Evolutionary conservation across 2,329 filamentous ascomycete species (phyloP), one percentile per base, ranked within the genome.

Genomic region (Apiospora sp.): DNA sequence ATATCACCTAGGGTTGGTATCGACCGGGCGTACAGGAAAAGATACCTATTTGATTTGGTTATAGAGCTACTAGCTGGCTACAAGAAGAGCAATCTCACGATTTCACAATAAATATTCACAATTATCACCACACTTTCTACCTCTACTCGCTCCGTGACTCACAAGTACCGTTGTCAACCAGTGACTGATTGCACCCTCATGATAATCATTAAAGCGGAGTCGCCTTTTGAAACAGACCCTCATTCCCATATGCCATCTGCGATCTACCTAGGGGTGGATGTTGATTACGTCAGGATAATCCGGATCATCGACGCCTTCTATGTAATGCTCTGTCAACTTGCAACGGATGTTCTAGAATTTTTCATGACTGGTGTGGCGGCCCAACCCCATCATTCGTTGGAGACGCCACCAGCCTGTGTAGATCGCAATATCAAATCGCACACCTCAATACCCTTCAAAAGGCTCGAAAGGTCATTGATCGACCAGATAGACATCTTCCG

Each of bases 21-120:
- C 58, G 30, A 64, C 34, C 30, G 34, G 58, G 58, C 58, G 58
- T 64, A 64, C 34, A 41, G 58, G 58, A 37, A 41, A 64, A 64
- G 58, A 64, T 64, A 64, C 58, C 58, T 64, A 64, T 64, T 64
- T 64, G 58, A 64, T 64, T 64, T 64, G 30, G 22, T 41, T 41
- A 64, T 41, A 41, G 54, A 37, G 54, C 54, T 37, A 30, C 58
- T 64, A 64, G 58, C 34, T 37, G n/a, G 58, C 30, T 64, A 64
- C 19, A 37, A 64, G 34, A 41, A 64, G 58, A 64, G 58, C 58
- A 64, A 64, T 64, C 34, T 64, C 58, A 37, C 3, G 22, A 64
- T 24, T 61, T 64, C 22, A 64, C 22, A 61, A 61, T 37, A 8
- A 49, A 2, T 10, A 49, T 49, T n/a, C 12, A 51, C 49, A 51